Base-by-base conservation (phyloP, 2,329 filamentous ascomycete genomes). In the Stagonosporopsis cucurbitacearum region DNA sequence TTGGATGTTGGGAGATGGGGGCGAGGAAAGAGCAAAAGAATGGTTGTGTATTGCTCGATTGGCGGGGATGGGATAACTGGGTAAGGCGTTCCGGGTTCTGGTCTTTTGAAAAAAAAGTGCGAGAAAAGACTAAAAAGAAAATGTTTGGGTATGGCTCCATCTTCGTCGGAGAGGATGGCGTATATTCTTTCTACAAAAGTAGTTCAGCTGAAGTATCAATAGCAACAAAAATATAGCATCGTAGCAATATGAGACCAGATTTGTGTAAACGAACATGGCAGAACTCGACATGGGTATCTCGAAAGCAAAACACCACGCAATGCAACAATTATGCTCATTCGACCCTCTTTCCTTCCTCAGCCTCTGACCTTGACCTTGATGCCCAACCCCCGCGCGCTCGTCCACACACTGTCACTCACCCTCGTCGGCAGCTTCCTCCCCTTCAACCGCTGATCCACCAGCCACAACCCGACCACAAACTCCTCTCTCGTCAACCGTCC, bases 401-500 rank as follows among this genome's bases (percentile, higher is more conserved):
- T 82, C 91, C 91, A 95, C 5, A 94, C 88, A 67, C 88, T 92
- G 45, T 88, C 86, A 47, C 83, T 83, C 9, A 94, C 88, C 66
- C 83, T 85, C 13, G 83, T 78, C 0, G 91, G 91, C 19, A 94
- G 79, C 79, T 95, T 95, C 56, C 90, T 79, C 1, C 91, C 91
- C 62, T 89, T 86, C n/a, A 95, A 77, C 57, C 89, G 80, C 79
- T 93, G 90, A 72, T 95, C 91, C 32, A 95, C 84, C 44, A 95
- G 77, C 90, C 91, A 95, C 78, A 91, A 82, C 9, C 91, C 91
- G 1, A 94, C 90, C 0, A 95, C 88, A 72, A 95, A 95, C 77
- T 92, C 88, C 51, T 88, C 82, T 66, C 85, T 84, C 52, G 78
- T 79, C 50, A 95, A 75, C 62, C 82, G 78, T 1, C 88, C 88